Base-by-base conservation (phyloP, 1,284 basidiomycete genomes). In the Papiliotrema terrestris region DNA sequence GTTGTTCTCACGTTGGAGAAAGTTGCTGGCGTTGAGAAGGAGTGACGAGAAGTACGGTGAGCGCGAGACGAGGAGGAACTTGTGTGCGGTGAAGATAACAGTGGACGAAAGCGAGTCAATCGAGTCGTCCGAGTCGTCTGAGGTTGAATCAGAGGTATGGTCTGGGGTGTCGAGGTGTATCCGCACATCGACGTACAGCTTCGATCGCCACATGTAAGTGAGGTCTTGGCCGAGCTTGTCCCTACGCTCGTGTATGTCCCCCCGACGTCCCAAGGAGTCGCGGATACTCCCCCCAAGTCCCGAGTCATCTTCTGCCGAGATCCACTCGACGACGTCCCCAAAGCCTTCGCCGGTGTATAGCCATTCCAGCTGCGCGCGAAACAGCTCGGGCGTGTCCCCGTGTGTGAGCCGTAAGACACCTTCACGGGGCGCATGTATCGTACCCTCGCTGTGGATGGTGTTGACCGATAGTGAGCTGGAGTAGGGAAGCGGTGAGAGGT, bases 131-230 rank as follows among this genome's bases (percentile, higher is more conserved):
- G 69, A 69, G 43, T 62, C 61, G 38, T 69, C 60, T 13, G 56
- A 55, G 35, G 38, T 23, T 5, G 43, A 41, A 32, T 59, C 51
- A 43, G 43, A 53, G 51, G 52, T 1, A 79, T 77, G 15, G 80
- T 81, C 11, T 80, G 58, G 58, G 1, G 58, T 20, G 46, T 81
- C 82, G 39, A 93, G 83, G 0, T 86, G 82, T 56, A 97, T 86
- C 51, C 86, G 83, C 17, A 93, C 84, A 74, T 97, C 93, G 2
- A 89, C 89, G 75, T 93, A 97, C 14, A 97, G 83, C 53, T 91
- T 85, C 17, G 88, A 90, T 26, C 92, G 80, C 93, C 93, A 96
- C 91, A 94, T 94, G 80, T 88, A 96, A 26, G 94, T 89, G 35
- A 96, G 80, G 72, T 96, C 93, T 55, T 75, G 72, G 19, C 74